Percentiles rank a stretch among this genome's conserved stretches.
These are phyloP conservation scores for Lolium rigidum DNA, from an alignment of 176 grass and related monocot genomes.

Conservation along the genomic window DNA sequence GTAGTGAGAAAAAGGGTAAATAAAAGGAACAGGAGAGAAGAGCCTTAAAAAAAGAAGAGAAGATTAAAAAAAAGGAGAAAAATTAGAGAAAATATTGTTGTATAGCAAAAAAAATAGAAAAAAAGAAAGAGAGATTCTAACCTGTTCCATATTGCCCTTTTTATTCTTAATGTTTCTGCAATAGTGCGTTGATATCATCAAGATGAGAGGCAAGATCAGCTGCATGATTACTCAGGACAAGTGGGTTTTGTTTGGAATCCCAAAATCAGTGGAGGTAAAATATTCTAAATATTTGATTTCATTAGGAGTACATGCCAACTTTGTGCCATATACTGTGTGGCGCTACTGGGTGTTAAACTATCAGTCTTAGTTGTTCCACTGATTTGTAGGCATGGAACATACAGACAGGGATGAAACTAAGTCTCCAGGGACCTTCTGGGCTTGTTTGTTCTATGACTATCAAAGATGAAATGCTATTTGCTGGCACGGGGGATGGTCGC, in stretches of 20 bases:
- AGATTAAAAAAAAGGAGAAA: background rate
- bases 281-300: slow-evolving; percentile 9
- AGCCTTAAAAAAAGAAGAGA: background rate
- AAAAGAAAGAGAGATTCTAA: slow-evolving; percentile 28
- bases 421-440: slow-evolving; percentile 44
- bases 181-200: slow-evolving; percentile 53
- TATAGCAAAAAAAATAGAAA: slow-evolving; percentile 13
- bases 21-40: background rate
- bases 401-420: slow-evolving; percentile 45
- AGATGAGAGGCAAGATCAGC: slow-evolving; percentile 56
- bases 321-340: slow-evolving; percentile 1
- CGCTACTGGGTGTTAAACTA: slow-evolving; percentile 5
- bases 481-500: slow-evolving; percentile 46
- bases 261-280: slow-evolving; percentile 49
- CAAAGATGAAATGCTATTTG: slow-evolving; percentile 46
- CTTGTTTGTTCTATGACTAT: slow-evolving; percentile 60
- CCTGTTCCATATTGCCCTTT: slow-evolving; percentile 31
- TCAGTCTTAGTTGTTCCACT: slow-evolving; percentile 14
- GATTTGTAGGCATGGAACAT: slow-evolving; percentile 47
- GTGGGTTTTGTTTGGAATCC: slow-evolving; percentile 49
- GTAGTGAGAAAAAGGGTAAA: slow-evolving; percentile 11
- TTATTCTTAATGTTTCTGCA: slow-evolving; percentile 47
- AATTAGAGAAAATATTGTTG: background rate
- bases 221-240: slow-evolving; percentile 53
- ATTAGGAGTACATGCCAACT: background rate